phyloP scores from a whole-genome alignment of 1,139 yeast species.

The Trichomonascaceae sp. region DNA sequence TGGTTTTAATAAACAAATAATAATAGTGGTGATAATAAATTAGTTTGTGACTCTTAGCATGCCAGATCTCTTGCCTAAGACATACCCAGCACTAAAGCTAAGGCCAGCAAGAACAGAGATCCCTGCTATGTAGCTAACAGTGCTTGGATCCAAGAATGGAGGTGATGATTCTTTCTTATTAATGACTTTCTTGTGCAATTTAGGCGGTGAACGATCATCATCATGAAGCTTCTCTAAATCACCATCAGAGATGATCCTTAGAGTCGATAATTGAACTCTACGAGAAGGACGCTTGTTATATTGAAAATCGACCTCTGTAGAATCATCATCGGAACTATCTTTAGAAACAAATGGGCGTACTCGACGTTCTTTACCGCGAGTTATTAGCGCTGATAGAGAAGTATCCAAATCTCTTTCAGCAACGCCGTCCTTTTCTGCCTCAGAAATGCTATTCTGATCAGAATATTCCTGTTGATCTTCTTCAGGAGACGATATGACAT shows the following conservation, averaged over 20 bases:
- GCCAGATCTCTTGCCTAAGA: conserved; percentile 25
- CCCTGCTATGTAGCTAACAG: conserved; percentile 14
- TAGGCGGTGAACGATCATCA: neutral
- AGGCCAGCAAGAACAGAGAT: conserved; percentile 27
- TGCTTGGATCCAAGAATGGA: conserved; percentile 6
- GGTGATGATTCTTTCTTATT: neutral
- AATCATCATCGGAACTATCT: conserved; percentile 3
- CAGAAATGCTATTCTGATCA: neutral
- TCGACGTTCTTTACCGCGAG: conserved; percentile 5
- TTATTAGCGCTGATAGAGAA: conserved; percentile 18
- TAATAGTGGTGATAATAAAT: neutral
- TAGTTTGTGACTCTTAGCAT: conserved; percentile 14
- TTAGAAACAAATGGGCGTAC: neutral
- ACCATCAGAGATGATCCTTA: conserved; percentile 9
- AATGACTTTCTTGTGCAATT: neutral
- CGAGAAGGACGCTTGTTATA: conserved; percentile 1
- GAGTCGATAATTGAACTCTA: neutral
- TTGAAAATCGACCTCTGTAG: conserved; percentile 6
- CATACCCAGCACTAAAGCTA: conserved; percentile 30
- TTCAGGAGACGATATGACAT: neutral
- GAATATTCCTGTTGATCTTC: neutral
- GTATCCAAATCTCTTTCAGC: conserved; percentile 19
- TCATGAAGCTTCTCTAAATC: conserved; percentile 5
- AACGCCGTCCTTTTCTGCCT: conserved; percentile 6
- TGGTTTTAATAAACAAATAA: neutral